Conservation (phyloP, 225 moss, liverwort and hornwort genomes). For the Sphagnum tenellum region DNA sequence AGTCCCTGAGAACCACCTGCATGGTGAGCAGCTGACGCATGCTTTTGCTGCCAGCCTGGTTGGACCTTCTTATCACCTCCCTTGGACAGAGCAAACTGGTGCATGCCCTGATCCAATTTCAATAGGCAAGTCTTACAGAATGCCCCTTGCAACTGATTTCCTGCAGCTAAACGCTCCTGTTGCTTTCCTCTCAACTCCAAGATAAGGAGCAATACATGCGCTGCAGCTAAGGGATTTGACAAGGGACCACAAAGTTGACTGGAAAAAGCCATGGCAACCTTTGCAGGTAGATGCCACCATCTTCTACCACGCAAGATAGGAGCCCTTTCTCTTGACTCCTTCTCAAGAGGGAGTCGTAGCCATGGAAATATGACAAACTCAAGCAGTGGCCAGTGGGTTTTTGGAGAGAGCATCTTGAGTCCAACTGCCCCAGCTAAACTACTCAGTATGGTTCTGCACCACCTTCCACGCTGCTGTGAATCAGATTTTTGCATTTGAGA, state of each 20-base stretch:
- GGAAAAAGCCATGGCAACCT: slow-evolving; percentile 25
- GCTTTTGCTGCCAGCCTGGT: slow-evolving; percentile 2
- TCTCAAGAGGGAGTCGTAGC: slow-evolving; percentile 11
- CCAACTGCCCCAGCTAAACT: slow-evolving; percentile 30
- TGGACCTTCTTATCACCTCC: neutral
- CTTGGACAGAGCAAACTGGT: slow-evolving; percentile 1
- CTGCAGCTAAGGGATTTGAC: slow-evolving; percentile 26
- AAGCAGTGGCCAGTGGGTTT: slow-evolving; percentile 23
- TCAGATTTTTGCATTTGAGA: slow-evolving; percentile 9
- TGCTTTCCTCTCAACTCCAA: slow-evolving; percentile 22
- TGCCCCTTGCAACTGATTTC: slow-evolving; percentile 6
- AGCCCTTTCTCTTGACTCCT: slow-evolving; percentile 6
- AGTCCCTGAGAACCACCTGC: neutral
- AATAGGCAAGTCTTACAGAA: slow-evolving; percentile 11
- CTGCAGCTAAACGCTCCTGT: slow-evolving; percentile 11
- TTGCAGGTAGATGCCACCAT: slow-evolving; percentile 28
- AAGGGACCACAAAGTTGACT: slow-evolving; percentile 27
- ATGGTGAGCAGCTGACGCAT: neutral
- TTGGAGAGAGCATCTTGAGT: slow-evolving; percentile 22
- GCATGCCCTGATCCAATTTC: slow-evolving; percentile 6
- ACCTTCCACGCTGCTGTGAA: slow-evolving; percentile 18
- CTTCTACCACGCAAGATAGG: slow-evolving; percentile 8
- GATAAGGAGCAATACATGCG: slow-evolving; percentile 20
- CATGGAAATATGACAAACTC: slow-evolving; percentile 20
- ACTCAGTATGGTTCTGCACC: slow-evolving; percentile 18